These are phyloP conservation scores for Craspedostauros australis DNA, from an alignment of 108 stramenopile genomes.

Conservation along the genomic window DNA sequence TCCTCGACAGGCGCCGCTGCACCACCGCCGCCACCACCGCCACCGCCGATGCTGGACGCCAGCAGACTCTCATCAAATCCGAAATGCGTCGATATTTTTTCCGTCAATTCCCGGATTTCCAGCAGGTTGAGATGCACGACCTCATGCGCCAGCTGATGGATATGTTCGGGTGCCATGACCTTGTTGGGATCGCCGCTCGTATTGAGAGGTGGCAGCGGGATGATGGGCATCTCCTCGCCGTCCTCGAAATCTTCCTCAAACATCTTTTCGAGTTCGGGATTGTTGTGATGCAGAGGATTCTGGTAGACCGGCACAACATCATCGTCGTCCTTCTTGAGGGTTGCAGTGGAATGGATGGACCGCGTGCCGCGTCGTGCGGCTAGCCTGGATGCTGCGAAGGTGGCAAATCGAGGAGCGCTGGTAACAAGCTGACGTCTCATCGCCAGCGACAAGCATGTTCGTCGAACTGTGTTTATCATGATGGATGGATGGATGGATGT, in stretches of 20 bases:
- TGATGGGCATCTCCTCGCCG: slow-evolving; percentile 50
- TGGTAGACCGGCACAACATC: slow-evolving; percentile 56
- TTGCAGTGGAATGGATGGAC: too few species aligned
- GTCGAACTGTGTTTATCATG: too few species aligned
- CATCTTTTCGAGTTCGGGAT: slow-evolving; percentile 42
- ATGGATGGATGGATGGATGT: too few species aligned
- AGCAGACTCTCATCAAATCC: slow-evolving; percentile 61
- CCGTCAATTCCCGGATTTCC: slow-evolving; percentile 67
- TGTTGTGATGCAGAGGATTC: slow-evolving; percentile 71
- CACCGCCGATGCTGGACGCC: slow-evolving; percentile 26
- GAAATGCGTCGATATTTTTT: slow-evolving; percentile 70
- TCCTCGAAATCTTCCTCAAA: slow-evolving; percentile 54
- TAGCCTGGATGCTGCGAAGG: too few species aligned
- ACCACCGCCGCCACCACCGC: slow-evolving; percentile 31
- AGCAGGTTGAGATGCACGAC: slow-evolving; percentile 64
- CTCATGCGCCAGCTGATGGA: slow-evolving; percentile 61
- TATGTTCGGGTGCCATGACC: slow-evolving; percentile 43
- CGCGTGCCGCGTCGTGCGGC: too few species aligned
- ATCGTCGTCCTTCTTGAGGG: too few species aligned
- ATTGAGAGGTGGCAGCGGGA: slow-evolving; percentile 62
- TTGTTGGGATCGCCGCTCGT: slow-evolving; percentile 10
- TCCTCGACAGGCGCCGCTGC: slow-evolving; percentile 35
- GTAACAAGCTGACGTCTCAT: too few species aligned
- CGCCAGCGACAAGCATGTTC: too few species aligned
- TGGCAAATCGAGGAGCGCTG: too few species aligned